Conservation (phyloP, 306 rosid species). For the Sindora glabra region DNA sequence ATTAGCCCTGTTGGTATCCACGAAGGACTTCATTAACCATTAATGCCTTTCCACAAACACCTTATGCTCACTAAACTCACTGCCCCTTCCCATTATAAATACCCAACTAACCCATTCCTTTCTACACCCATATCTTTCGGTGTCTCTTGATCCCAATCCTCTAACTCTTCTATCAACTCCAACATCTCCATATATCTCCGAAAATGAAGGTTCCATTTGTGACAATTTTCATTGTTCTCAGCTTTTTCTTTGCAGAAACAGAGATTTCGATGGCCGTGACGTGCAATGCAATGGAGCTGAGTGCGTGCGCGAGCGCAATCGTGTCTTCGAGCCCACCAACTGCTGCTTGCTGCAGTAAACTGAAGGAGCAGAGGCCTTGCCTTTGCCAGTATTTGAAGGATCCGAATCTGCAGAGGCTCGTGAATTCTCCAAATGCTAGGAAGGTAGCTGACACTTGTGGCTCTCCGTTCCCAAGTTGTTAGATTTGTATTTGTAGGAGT, state of each 20-base stretch:
- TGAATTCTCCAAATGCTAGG: constrained; percentile 50
- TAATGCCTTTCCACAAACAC: neutral
- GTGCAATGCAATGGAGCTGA: constrained; percentile 36
- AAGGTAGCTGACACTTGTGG: constrained; percentile 39
- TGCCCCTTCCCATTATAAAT: constrained; percentile 25
- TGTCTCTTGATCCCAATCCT: neutral
- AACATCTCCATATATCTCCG: neutral
- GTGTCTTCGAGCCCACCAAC: constrained; percentile 29
- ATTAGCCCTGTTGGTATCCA: neutral
- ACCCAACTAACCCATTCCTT: neutral
- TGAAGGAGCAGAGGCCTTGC: constrained; percentile 50
- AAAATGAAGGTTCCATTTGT: constrained; percentile 24
- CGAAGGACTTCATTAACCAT: neutral
- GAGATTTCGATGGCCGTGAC: constrained; percentile 26
- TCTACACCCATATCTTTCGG: neutral
- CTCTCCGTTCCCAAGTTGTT: constrained; percentile 41
- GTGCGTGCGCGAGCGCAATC: constrained; percentile 37
- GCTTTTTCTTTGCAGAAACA: neutral
- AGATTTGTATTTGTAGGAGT: neutral
- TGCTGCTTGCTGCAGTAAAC: constrained; percentile 31
- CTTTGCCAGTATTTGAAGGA: constrained; percentile 48
- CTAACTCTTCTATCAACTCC: neutral
- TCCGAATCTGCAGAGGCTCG: constrained; percentile 43
- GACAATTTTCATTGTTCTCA: constrained; percentile 12
- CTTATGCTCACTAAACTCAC: neutral